Conservation (phyloP, 306 rosid genomes). For the Rosa chinensis region DNA sequence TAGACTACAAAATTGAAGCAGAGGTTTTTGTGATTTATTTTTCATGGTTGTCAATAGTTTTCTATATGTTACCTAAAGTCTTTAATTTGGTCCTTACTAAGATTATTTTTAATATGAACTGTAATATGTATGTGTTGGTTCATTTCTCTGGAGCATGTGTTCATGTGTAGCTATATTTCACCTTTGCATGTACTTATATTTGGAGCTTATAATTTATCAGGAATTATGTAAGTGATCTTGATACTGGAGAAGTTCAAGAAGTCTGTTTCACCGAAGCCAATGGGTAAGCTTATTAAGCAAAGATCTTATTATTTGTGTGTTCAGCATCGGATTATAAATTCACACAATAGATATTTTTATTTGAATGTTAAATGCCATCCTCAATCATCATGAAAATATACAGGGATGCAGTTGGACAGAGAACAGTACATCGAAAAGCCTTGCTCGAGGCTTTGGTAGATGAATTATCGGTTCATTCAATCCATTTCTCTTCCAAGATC, state of each 20-base stretch:
- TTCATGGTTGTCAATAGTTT: background rate
- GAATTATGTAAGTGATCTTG: background rate
- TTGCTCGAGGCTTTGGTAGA: constrained; percentile 25
- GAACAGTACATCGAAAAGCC: constrained; percentile 19
- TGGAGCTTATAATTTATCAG: background rate
- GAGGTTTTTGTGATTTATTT: too few species aligned
- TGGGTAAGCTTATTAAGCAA: background rate
- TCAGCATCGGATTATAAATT: background rate
- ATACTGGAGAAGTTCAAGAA: constrained; percentile 13
- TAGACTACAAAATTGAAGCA: background rate
- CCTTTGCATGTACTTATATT: background rate
- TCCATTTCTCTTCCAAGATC: constrained; percentile 24
- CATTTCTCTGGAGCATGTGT: too few species aligned
- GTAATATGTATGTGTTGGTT: too few species aligned
- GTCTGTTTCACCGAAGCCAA: background rate
- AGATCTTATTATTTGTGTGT: background rate
- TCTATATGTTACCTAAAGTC: background rate
- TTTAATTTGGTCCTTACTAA: too few species aligned
- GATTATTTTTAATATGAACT: too few species aligned
- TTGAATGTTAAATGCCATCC: background rate
- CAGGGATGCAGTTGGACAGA: background rate
- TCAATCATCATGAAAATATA: background rate
- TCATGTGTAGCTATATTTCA: too few species aligned
- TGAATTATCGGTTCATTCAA: constrained; percentile 14
- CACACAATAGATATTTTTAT: background rate